Conservation (phyloP, 2,329 filamentous ascomycete genomes). For the Colletotrichum sp. region DNA sequence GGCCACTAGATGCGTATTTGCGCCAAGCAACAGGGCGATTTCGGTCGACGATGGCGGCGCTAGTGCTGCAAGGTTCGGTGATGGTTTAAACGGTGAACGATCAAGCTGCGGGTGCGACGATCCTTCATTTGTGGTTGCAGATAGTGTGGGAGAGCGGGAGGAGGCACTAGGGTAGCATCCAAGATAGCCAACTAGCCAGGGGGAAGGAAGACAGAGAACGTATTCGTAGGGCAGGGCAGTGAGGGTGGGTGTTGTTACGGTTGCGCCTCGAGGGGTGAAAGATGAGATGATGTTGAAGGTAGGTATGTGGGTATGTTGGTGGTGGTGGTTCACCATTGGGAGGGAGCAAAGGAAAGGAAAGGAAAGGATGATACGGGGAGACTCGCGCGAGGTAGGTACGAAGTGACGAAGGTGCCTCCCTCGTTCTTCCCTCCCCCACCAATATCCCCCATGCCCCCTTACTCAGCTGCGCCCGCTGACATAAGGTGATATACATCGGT, state of each 20-base stretch:
- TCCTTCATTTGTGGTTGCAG: conserved; percentile 17
- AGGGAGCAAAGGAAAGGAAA: neutral
- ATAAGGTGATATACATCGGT: neutral
- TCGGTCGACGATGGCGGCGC: conserved; percentile 6
- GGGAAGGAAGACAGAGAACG: neutral
- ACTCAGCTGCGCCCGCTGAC: neutral
- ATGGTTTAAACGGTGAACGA: conserved; percentile 19
- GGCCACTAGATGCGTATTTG: neutral
- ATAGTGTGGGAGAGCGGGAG: conserved; percentile 10
- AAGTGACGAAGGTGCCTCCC: neutral
- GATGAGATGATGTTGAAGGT: neutral
- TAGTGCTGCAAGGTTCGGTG: conserved; percentile 20
- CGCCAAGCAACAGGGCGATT: neutral
- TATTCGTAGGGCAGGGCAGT: neutral
- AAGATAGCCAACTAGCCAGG: neutral
- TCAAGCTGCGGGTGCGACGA: conserved; percentile 20
- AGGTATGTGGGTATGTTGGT: neutral
- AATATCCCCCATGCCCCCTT: neutral
- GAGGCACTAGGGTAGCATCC: conserved; percentile 4
- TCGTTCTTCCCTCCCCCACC: neutral
- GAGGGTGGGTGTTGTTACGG: neutral
- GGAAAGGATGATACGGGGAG: neutral
- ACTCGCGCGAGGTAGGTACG: neutral
- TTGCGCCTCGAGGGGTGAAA: neutral
- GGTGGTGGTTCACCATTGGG: neutral